Evolutionary conservation across 176 grass and related monocot species (phyloP), one percentile per base, ranked within the genome.

Genomic region (Eragrostis nindensis): DNA sequence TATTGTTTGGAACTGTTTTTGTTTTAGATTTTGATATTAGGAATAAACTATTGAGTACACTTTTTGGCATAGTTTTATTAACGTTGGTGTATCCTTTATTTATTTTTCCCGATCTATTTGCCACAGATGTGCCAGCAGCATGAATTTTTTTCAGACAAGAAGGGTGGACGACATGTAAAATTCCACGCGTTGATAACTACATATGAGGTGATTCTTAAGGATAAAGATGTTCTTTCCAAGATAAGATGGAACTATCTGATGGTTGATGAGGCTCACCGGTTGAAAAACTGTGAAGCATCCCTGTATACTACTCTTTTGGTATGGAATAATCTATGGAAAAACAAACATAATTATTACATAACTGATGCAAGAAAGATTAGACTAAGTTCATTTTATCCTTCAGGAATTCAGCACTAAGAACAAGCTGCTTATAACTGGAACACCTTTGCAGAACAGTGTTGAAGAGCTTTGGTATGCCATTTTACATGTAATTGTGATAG

Each of bases 371-470:
- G 17, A 68, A 75, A 68, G 70, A 80, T 87, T 39, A 68, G 42
- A 57, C 52, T 68, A 26, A 55, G 2, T 82, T 64, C 22, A 19
- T 74, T 46, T 68, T 57, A 26, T 36, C 14, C 2, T 16, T 40
- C 86, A 99, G 96, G 96, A 99, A 86, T 99, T 99, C 82, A 99
- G 88, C 75, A 99, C 92, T 11, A 99, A 95, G 71, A 99, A 99
- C 85, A 99, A 99, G 72, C 88, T 99, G 67, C 96, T 99, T 70
- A 99, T 99, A 43, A 99, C 96, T 82, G 96, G 96, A 13, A 99
- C 96, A 52, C 96, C 96, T 70, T 89, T 99, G 88, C 96, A 99
- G 84, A 99, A 99, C 80, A 99, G 92, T 66, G 96, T 99, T 29
- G 96, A 99, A 86, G 96, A 99, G 82, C 83, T 99, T 21, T 99